Base-by-base conservation (phyloP, 179 eudicot genomes). In the Actinidia polygama region DNA sequence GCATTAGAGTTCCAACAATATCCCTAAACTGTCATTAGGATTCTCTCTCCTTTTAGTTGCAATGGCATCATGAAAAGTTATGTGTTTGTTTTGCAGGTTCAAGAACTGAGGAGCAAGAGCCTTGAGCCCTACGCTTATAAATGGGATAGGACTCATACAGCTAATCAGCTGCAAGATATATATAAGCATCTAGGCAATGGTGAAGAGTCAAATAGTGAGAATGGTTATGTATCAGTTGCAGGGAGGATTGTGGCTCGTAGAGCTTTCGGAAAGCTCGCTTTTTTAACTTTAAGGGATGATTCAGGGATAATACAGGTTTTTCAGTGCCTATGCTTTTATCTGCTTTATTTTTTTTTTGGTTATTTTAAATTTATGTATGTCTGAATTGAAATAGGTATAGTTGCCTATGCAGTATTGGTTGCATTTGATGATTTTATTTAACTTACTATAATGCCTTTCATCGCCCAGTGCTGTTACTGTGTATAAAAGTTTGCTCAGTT, bases 161-260 rank as follows among this genome's bases (percentile, higher is more conserved):
- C 98, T 55, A 85, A 57, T 75, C 91, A 96, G 87, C 90, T 95
- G 57, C 99, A 95, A 81, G 90, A 88, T 10, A 81, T 81, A 47
- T 96, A 96, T 79, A 85, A 80, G 85, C 77, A 93, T 54, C 83
- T 96, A 57, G 89, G 79, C 44, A 90, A 85, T 69, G 99, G 98
- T 58, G 90, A 96, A 73, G 98, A 91, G 83, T 87, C 92, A 15
- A 87, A 85, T 30, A 10, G 76, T 68, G 86, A 87, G 54, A 81
- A 73, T 77, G 94, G 89, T 84, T 36, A 62, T 46, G 97, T 96
- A 12, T 93, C 99, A 19, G 88, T 96, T 47, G 88, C 98, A 16
- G 99, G 99, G 44, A 92, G 99, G 80, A 92, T 96, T 58, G 90
- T 95, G 86, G 92, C 94, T 79, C 98, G 98, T 50, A 90, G 99